Percentiles rank a stretch among this genome's conserved stretches.
These are phyloP conservation scores for Hypoxylon sp. DNA, from an alignment of 2,329 filamentous ascomycete genomes.

Conservation along the genomic window DNA sequence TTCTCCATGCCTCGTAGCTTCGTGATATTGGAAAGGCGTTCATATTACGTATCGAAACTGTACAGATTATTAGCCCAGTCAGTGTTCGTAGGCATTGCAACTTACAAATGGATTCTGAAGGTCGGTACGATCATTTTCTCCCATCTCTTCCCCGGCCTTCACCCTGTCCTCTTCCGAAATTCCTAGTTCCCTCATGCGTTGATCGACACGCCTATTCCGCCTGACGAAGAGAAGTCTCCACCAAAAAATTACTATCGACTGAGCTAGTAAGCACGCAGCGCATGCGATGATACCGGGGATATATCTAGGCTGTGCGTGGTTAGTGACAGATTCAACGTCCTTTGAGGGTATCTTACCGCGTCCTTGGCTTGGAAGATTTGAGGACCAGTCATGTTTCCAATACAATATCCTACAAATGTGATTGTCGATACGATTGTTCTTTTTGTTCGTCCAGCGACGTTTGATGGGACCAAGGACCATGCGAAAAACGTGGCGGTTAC, in stretches of 20 bases:
- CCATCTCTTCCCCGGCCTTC: conserved; percentile 52
- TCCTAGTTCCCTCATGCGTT: conserved; percentile 49
- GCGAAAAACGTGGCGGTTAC: conserved; percentile 54
- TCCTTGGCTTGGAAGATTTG: conserved; percentile 62
- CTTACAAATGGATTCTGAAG: conserved; percentile 57
- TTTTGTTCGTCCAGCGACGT: conserved; percentile 63
- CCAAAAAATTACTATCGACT: conserved; percentile 56
- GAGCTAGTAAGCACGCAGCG: conserved; percentile 56
- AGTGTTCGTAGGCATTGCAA: not conserved
- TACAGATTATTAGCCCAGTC: not conserved
- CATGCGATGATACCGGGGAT: conserved; percentile 59
- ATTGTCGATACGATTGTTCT: conserved; percentile 61
- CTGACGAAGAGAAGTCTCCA: conserved; percentile 60
- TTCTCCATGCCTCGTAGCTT: not conserved
- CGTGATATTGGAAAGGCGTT: not conserved
- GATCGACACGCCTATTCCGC: conserved; percentile 57
- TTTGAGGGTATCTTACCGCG: conserved; percentile 49
- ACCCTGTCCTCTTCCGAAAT: conserved; percentile 55
- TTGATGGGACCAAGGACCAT: conserved; percentile 59
- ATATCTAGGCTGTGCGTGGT: conserved; percentile 56
- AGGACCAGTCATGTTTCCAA: conserved; percentile 63
- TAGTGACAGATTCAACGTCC: not conserved
- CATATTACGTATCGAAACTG: conserved; percentile 33
- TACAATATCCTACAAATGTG: conserved; percentile 63
- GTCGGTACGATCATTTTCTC: conserved; percentile 57